Evolutionary conservation across 129 eudicot species (phyloP).

Genomic region (Heracleum sosnowskyi): DNA sequence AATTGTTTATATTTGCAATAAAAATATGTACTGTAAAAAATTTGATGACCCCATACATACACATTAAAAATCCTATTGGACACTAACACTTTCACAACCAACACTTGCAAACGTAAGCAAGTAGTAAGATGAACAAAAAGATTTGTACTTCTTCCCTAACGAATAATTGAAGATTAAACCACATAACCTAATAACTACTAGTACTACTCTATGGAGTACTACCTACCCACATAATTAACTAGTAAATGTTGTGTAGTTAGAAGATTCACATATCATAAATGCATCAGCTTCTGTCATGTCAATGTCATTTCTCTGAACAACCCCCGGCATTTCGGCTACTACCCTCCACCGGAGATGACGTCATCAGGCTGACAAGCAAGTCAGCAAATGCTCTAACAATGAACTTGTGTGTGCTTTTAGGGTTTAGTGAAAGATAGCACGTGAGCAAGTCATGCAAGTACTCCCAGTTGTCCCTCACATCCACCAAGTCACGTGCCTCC

Average conservation of each 20-base stretch:
- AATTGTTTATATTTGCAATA: no score
- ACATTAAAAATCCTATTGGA: no score
- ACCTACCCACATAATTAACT: conserved; percentile 2
- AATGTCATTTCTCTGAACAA: not conserved
- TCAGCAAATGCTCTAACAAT: conserved; percentile 87
- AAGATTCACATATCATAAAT: not conserved
- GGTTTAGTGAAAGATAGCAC: conserved; percentile 73
- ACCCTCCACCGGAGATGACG: conserved; percentile 22
- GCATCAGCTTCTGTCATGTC: not conserved
- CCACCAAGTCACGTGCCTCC: conserved; percentile 71
- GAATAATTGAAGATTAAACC: not conserved
- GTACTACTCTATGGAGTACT: not conserved
- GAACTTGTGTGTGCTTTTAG: conserved; percentile 78
- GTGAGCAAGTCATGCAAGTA: conserved; percentile 77
- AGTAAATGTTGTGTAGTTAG: not conserved
- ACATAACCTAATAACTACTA: not conserved
- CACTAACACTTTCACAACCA: no score
- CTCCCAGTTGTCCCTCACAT: conserved; percentile 61
- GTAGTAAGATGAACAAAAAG: no score
- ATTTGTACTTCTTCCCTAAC: no score
- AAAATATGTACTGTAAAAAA: no score
- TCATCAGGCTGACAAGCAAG: conserved; percentile 57
- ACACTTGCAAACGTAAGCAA: no score
- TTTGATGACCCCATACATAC: no score
- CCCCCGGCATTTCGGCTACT: not conserved